Base-by-base conservation (phyloP, 2,329 filamentous ascomycete genomes). In the Neonectria sp. region DNA sequence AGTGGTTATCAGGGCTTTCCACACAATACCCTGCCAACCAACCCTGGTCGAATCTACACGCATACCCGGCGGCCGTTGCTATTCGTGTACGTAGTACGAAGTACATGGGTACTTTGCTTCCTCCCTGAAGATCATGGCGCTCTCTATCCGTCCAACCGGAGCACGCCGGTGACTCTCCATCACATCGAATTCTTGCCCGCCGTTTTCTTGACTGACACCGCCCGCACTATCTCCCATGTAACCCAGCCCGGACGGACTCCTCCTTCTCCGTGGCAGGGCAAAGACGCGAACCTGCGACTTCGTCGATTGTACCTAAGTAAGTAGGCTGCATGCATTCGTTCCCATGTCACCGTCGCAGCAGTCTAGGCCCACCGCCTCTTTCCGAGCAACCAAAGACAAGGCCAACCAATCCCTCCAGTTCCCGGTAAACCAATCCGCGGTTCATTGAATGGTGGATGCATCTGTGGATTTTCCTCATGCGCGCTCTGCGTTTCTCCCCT, bases 371-470 rank as follows among this genome's bases (percentile, higher is more conserved):
- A 21, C 21, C 21, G 21, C 27, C 27, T 29, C 27, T 7, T 7
- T 29, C 27, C 7, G 27, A 29, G 7, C 27, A 29, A 29, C 27
- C 27, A 29, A 29, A 29, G 27, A 21, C 21, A 21, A n/a, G 25
- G 3, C 25, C 12, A 17, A 3, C 48, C 25, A 17, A 49, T 29
- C 25, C 15, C 48, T 52, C 49, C 8, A 21, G 31, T 49, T 62
- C 48, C 31, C 12, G 11, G 62, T 31, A 55, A 53, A 17, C 4
- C 29, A 52, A 59, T 55, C 45, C 37, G 27, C 45, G 48, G 49
- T 46, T 24, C 49, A 52, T 45, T 53, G 45, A 57, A 52, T 46
- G 21, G 15, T 31, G 8, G 35, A n/a, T 48, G 48, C 48, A 25
- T 52, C 21, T 57, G 21, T 21, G 21, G 21, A 21, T 21, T 21